Base-by-base conservation (phyloP, 2,329 filamentous ascomycete genomes). In the Lecanoromycetidae sp. region DNA sequence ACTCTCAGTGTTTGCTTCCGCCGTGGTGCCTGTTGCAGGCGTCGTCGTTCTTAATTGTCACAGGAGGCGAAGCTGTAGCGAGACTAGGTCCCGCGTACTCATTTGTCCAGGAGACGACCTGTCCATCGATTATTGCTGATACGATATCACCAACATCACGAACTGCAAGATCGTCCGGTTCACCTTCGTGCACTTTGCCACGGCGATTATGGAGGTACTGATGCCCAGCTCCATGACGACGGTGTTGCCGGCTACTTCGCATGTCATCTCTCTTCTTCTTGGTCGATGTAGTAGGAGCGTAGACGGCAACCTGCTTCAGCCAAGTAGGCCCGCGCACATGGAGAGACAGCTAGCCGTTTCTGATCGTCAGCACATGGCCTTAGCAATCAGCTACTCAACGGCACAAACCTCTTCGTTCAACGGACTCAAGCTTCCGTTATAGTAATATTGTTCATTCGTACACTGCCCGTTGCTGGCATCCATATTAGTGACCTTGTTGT, bases 241-340 rank as follows among this genome's bases (percentile, higher is more conserved):
- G 64, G 39, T 60, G n/a, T n/a, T n/a, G n/a, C n/a, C n/a, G 61
- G 47, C 61, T 59, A 29, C 57, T 60, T 41, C 65, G 62, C 44
- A 57, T 58, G 19, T 50, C 48, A 36, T 57, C 61, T 52, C 66
- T 63, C 60, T 70, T 71, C 50, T 56, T 60, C 32, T 57, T 57
- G 38, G 46, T 36, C 15, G 50, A 51, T 20, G 52, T 52, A 19
- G 66, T 66, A n/a, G 76, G 71, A 37, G 69, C 72, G 63, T 87
- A 88, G 46, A 79, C 78, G 9, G 82, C 84, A 46, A 87, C 70
- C 55, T 84, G 73, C 58, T 77, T 77, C 26, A 88, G 60, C 32
- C 74, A 65, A 55, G 84, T 61, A 1, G 84, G 83, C 3, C 84
- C 84, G 55, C 83, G 79, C 58, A 87, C 71, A 60, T 86, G 80